These are phyloP conservation scores for Paratinospora sagittata DNA, from an alignment of 164 flowering plant genomes.

Conservation along the genomic window DNA sequence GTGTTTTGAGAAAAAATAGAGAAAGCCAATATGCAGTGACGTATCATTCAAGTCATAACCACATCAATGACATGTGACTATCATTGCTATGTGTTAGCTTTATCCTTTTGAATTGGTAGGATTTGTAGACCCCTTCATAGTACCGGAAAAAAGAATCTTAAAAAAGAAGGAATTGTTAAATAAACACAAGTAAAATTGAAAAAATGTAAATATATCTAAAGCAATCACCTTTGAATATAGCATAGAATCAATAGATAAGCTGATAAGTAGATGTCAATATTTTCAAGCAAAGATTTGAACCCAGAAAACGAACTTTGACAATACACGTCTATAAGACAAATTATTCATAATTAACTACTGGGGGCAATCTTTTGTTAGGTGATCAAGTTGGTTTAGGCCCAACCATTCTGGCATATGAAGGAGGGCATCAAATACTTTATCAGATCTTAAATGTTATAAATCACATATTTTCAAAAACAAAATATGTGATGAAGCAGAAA, in stretches of 20 bases:
- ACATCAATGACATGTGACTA: no score
- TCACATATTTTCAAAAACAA: background rate
- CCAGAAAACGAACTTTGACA: background rate
- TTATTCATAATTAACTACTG: background rate
- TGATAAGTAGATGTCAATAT: background rate
- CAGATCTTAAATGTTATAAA: background rate
- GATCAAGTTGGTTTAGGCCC: background rate
- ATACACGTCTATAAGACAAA: background rate
- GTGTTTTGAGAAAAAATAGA: background rate
- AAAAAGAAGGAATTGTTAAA: no score
- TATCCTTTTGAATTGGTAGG: no score
- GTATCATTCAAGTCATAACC: background rate
- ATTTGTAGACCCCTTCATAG: no score
- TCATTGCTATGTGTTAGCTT: no score
- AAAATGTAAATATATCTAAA: no score
- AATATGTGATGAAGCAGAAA: background rate
- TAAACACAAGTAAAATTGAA: no score
- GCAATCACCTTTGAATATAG: no score
- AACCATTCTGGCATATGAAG: background rate
- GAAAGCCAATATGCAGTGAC: background rate
- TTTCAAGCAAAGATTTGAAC: background rate
- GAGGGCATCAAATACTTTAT: background rate
- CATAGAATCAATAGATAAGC: background rate
- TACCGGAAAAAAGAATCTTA: no score
- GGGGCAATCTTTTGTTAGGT: background rate